phyloP scores from a whole-genome alignment of 2,329 filamentous ascomycete species.

The Botrytis paeoniae region DNA sequence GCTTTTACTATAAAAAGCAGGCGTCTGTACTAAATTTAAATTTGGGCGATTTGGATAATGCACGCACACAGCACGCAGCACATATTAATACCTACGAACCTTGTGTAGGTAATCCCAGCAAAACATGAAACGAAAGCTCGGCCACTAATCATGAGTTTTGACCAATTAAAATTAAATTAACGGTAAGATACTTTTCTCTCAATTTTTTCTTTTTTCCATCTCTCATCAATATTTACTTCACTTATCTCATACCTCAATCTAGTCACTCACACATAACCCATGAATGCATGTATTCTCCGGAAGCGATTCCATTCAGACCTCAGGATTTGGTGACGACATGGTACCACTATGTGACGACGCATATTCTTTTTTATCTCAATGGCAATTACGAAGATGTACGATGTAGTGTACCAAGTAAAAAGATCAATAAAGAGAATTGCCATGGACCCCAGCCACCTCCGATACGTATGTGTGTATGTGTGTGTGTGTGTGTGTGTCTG shows the following conservation, averaged over 20 bases:
- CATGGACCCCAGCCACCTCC: not conserved
- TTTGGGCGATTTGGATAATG: constrained; percentile 1
- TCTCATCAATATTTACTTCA: not conserved
- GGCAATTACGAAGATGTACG: not conserved
- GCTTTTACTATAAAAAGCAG: not conserved
- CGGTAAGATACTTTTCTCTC: not conserved
- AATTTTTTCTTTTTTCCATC: not conserved
- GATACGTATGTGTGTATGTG: not conserved
- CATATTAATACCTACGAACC: not conserved
- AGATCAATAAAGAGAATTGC: not conserved
- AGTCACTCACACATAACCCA: not conserved
- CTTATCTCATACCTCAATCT: not conserved
- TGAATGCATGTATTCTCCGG: not conserved
- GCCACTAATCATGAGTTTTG: not conserved
- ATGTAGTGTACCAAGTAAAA: not conserved
- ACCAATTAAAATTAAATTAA: constrained; percentile 2
- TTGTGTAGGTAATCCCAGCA: constrained; percentile 11
- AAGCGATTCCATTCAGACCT: constrained; percentile 3
- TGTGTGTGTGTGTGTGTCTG: not conserved
- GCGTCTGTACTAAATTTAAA: not conserved
- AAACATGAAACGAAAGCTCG: constrained; percentile 18
- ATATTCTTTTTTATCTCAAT: not conserved
- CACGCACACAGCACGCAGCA: not conserved
- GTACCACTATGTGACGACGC: not conserved
- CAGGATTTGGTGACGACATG: constrained; percentile 8